Base-by-base conservation (phyloP, 345 rosid species). In the Sonneratia alba region DNA sequence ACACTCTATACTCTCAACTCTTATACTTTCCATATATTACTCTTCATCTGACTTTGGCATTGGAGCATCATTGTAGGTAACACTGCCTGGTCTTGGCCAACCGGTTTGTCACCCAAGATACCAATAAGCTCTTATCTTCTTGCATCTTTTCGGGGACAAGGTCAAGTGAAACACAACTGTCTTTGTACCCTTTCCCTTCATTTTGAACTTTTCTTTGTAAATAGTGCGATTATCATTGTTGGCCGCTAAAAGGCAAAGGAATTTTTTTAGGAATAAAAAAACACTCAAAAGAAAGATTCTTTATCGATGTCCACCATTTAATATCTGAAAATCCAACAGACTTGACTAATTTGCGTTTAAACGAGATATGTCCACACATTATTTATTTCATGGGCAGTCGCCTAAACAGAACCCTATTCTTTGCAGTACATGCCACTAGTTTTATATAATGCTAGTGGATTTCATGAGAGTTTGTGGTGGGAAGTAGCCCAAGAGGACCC, bases 191-290 rank as follows among this genome's bases (percentile, higher is more conserved):
- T 47, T 19, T 49, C 51, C 32, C 38, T 62, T 27, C 27, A 62
- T n/a, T 70, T 70, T 55, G 65, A 55, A 48, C 49, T 55, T 70
- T 61, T 51, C 43, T 55, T 32, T 42, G 45, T 42, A 42, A 4
- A 42, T 42, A 42, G 45, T 42, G 45, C 6, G 3, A 36, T 70
- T 65, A 10, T 22, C 65, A 4, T 34, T 14, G 45, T 8, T 36
- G 9, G 63, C 64, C 62, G 43, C 45, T 24, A 70, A 7, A n/a
- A 55, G 48, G 36, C n/a, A 32, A 24, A 45, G 32, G 12, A 68
- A 37, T 22, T 9, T 69, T 15, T 0, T 48, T 48, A 40, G 36
- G 11, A 40, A 40, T 4, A 68, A 43, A 21, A 27, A 38, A 21
- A 49, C n/a, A 32, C 12, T 8, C 7, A 16, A 24, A 32, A 48